Evolutionary conservation across 768 basidiomycete species (phyloP).

Genomic region (Panellus pusillus): DNA sequence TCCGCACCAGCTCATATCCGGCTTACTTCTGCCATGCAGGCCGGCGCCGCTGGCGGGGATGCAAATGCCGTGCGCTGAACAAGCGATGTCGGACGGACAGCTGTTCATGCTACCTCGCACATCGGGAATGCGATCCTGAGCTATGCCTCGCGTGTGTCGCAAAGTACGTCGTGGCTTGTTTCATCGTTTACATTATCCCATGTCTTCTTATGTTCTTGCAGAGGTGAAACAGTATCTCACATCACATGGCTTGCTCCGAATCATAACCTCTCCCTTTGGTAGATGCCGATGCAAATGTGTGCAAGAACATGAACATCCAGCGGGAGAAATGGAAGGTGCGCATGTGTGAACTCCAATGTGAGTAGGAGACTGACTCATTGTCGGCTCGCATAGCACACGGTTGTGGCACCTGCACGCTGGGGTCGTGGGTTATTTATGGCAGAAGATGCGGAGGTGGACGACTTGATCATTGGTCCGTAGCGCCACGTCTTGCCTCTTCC

Average conservation of each 20-base stretch:
- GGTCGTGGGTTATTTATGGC: conserved; percentile 56
- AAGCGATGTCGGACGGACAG: conserved; percentile 37
- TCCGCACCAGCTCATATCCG: neutral
- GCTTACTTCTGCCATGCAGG: conserved; percentile 37
- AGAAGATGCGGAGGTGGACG: conserved; percentile 43
- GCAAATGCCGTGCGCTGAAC: conserved; percentile 39
- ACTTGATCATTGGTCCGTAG: conserved; percentile 48
- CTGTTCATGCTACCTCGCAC: conserved; percentile 53
- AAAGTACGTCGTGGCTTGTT: conserved; percentile 35
- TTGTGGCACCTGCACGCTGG: conserved; percentile 44
- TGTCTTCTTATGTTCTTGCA: conserved; percentile 8
- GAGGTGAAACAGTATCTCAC: conserved; percentile 17
- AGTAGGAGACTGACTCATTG: conserved; percentile 5
- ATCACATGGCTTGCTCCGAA: too few relatives aligned
- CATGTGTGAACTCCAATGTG: neutral
- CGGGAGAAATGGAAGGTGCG: conserved; percentile 44
- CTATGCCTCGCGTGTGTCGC: conserved; percentile 54
- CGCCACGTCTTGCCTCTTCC: neutral
- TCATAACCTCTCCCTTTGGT: too few relatives aligned
- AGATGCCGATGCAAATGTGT: conserved; percentile 32
- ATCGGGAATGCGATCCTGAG: conserved; percentile 70
- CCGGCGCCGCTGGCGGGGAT: conserved; percentile 55
- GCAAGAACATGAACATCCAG: conserved; percentile 54
- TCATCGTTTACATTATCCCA: neutral
- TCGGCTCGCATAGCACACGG: conserved; percentile 33